A percentile compares a stretch with the other conserved stretches of the same genome.
Conservation (phyloP, 306 rosid species). For the Ceratonia siliqua region DNA sequence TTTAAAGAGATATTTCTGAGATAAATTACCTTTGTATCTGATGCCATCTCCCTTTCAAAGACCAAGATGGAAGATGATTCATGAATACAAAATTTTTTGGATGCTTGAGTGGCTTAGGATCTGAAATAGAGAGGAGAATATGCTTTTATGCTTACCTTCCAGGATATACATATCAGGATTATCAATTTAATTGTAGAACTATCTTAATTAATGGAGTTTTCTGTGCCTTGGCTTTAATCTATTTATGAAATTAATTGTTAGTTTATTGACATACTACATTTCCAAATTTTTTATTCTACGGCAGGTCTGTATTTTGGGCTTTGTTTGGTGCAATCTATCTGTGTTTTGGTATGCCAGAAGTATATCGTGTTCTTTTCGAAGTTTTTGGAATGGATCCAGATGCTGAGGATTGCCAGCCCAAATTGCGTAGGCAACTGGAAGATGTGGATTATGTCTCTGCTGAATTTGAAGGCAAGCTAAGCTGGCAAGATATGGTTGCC, state of each 20-base stretch:
- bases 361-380: constrained; percentile 87
- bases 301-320: constrained; percentile 91
- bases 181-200: neutral
- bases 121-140: neutral
- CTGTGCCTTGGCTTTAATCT: constrained; percentile 24
- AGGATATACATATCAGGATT: constrained; percentile 1
- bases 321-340: constrained; percentile 87
- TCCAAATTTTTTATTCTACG: constrained; percentile 22
- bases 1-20: neutral
- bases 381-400: constrained; percentile 94
- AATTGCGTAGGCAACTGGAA: constrained; percentile 77
- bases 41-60: constrained; percentile 18
- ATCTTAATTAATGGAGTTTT: constrained; percentile 20
- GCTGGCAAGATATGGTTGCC: constrained; percentile 83
- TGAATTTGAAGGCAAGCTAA: constrained; percentile 81
- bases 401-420: constrained; percentile 77
- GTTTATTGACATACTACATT: neutral
- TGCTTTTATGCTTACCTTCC: neutral
- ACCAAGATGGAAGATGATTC: constrained; percentile 20
- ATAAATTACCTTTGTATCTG: neutral
- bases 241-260: constrained; percentile 1
- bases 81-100: neutral
- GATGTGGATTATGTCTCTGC: constrained; percentile 81
- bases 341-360: constrained; percentile 92
- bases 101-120: neutral